Percentiles rank a stretch among this genome's conserved stretches.
Conservation (phyloP, 2,329 filamentous ascomycete species). For the Eutypella sp. region DNA sequence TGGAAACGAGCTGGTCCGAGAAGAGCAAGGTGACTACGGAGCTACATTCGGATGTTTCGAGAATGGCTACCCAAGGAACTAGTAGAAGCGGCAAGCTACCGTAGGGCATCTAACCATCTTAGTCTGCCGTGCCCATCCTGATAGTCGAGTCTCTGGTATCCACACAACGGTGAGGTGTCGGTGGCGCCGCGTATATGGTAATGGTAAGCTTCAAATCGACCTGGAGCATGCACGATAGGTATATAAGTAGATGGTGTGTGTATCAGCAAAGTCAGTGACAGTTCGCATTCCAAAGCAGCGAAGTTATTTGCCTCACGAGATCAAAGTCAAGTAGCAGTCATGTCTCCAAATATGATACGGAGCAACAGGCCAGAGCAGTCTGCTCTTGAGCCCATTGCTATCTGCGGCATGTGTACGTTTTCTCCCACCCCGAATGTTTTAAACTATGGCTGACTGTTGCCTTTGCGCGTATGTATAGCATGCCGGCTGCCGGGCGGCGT, state of each 20-base stretch:
- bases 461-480: conserved; percentile 5
- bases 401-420: conserved; percentile 21
- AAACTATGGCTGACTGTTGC: background rate
- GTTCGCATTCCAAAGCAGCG: background rate
- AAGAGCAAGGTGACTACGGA: background rate
- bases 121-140: background rate
- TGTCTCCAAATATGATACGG: conserved; percentile 7
- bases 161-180: background rate
- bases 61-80: background rate
- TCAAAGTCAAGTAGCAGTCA: background rate
- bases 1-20: background rate
- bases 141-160: background rate
- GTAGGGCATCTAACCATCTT: background rate
- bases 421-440: background rate
- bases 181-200: background rate
- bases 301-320: background rate
- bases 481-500: conserved; percentile 15
- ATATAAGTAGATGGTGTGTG: background rate
- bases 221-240: background rate
- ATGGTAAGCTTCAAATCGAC: too few species aligned
- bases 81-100: background rate
- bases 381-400: conserved; percentile 18
- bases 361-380: conserved; percentile 3
- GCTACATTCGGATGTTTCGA: background rate
- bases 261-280: background rate